Conservation (phyloP, 2,329 filamentous ascomycete species). For the Trichothecium sympodiale region DNA sequence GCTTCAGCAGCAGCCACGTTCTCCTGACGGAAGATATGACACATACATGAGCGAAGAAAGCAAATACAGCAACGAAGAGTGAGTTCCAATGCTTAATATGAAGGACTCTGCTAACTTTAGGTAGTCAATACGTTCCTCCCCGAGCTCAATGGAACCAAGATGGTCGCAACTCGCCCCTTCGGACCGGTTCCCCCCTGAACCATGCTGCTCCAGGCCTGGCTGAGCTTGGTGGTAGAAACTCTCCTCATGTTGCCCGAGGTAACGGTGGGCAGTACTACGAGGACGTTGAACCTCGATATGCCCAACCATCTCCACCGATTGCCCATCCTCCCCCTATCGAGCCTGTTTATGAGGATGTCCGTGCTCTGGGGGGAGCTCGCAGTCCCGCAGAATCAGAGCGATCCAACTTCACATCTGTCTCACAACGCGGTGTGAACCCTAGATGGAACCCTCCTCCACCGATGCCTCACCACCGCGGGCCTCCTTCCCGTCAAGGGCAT, state of each 20-base stretch:
- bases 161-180: conserved; percentile 29
- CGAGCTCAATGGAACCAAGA: conserved; percentile 44
- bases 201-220: conserved; percentile 7
- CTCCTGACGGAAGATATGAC: conserved; percentile 27
- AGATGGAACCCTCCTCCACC: conserved; percentile 56
- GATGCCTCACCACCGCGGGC: conserved; percentile 29
- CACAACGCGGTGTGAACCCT: conserved; percentile 79
- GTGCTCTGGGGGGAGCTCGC: conserved; percentile 39
- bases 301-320: conserved; percentile 21
- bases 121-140: conserved; percentile 42
- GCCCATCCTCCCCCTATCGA: conserved; percentile 18
- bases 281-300: conserved; percentile 84
- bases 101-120: background rate
- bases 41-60: conserved; percentile 55
- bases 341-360: conserved; percentile 51
- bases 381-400: conserved; percentile 70
- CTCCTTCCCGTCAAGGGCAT: conserved; percentile 23
- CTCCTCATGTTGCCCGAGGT: conserved; percentile 19
- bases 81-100: conserved; percentile 13
- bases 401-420: conserved; percentile 83
- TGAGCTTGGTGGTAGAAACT: conserved; percentile 24
- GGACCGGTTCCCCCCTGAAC: too few species aligned
- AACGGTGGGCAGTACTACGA: conserved; percentile 62
- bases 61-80: conserved; percentile 65
- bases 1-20: conserved; percentile 45